Evolutionary conservation across 768 basidiomycete species (phyloP), one percentile per base, ranked within the genome.

Genomic region (Sarcomyxa edulis): DNA sequence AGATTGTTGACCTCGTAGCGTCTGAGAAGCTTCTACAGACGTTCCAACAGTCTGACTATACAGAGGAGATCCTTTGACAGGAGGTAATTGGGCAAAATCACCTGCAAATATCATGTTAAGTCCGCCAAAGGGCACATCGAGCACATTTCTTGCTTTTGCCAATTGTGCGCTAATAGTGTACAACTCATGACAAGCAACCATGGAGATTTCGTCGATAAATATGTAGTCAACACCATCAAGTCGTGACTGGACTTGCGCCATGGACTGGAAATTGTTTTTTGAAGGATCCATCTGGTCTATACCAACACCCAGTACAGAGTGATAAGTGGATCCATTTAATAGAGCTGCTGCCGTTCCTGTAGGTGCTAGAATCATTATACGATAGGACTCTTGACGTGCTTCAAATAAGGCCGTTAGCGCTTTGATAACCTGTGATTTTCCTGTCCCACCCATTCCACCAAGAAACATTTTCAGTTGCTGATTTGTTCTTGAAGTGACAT

Each of bases 21-120:
- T 19, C 15, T 22, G 27, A 32, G 37, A 35, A 25, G 30, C 12
- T 20, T 30, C 9, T 8, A 28, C 18, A 20, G 21, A 25, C 31
- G 40, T 34, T 12, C 26, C 26, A 6, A 23, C 28, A 3, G 9
- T 7, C 4, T 18, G 23, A 38, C 21, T 11, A 26, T 42, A 46
- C 23, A 46, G 32, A 2, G 45, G 32, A 11, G 39, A 22, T 2
- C 56, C 54, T 14, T 31, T 39, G 3, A 49, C 55, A 20, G 61
- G 68, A 4, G 65, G 64, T 0, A 71, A 43, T 32, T 73, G 68
- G 2, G 63, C 66, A 57, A 71, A 69, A 38, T 71, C 69, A n/a
- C 68, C 68, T 10, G 68, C 65, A 41, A 71, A 56, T n/a, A 71
- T 62, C 31, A 71, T 53, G 35, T 58, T 64, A 1, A 59, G 37